Evolutionary conservation across 257 asterid genomes (phyloP).

Genomic region (Agastache rugosa): DNA sequence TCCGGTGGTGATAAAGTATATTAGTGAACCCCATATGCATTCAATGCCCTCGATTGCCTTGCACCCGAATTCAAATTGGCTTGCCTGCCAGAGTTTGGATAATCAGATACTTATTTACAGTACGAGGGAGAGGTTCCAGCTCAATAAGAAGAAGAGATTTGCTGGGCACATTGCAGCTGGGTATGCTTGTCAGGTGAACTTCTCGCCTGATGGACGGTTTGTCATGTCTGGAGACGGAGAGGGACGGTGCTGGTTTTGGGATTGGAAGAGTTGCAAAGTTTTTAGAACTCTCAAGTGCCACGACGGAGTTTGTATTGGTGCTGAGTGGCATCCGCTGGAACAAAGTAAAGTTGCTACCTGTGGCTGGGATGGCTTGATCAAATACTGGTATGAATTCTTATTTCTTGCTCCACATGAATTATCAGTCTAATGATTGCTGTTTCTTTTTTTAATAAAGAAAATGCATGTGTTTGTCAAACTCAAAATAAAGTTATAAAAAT

Average conservation of each 20-base stretch:
- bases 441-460: not conserved
- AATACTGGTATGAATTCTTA: constrained; percentile 78
- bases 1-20: constrained; percentile 96
- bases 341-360: constrained; percentile 99
- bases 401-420: constrained; percentile 28
- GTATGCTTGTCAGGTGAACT: constrained; percentile 98
- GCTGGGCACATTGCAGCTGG: constrained; percentile 98
- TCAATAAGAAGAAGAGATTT: constrained; percentile 96
- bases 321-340: constrained; percentile 97
- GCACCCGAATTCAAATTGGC: constrained; percentile 95
- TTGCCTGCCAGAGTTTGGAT: constrained; percentile 98
- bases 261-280: constrained; percentile 98
- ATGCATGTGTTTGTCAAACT: not conserved
- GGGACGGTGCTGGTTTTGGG: constrained; percentile 99
- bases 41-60: constrained; percentile 94
- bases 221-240: constrained; percentile 99
- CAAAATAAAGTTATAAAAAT: not conserved
- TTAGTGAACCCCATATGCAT: constrained; percentile 99
- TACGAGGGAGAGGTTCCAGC: constrained; percentile 94
- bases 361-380: constrained; percentile 99
- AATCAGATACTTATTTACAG: constrained; percentile 96
- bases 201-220: constrained; percentile 97
- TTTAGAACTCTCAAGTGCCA: constrained; percentile 95
- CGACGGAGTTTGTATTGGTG: constrained; percentile 93
- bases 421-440: constrained; percentile 20